These are phyloP conservation scores for Sorghum bicolor DNA, from an alignment of 176 grass and related monocot species.

Conservation along the genomic window Sorghum_bicolor_NCBIv3 NC_012873.2:52373501-52374000, in stretches of 20 bases:
- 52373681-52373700: not conserved
- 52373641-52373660: not conserved
- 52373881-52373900: not conserved
- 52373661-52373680: not conserved
- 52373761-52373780: not conserved
- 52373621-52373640: not conserved
- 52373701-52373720: not conserved
- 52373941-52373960: slow-evolving; percentile 51
- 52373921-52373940: not conserved
- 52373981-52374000: slow-evolving; percentile 91
- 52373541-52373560: not conserved
- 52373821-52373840: not conserved
- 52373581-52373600: not conserved
- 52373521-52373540: not conserved
- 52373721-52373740: slow-evolving; percentile 2
- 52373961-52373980: slow-evolving; percentile 90
- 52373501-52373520: not conserved
- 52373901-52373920: not conserved
- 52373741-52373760: not conserved
- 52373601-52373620: slow-evolving; percentile 1
- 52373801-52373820: not conserved
- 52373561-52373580: not conserved
- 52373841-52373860: not conserved
- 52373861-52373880: not conserved
- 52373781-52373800: not conserved